Percentiles rank a stretch among this genome's conserved stretches.
These are phyloP conservation scores for Oryza nivara DNA, from an alignment of 176 grass and related monocot species.

Conservation along the genomic window DNA sequence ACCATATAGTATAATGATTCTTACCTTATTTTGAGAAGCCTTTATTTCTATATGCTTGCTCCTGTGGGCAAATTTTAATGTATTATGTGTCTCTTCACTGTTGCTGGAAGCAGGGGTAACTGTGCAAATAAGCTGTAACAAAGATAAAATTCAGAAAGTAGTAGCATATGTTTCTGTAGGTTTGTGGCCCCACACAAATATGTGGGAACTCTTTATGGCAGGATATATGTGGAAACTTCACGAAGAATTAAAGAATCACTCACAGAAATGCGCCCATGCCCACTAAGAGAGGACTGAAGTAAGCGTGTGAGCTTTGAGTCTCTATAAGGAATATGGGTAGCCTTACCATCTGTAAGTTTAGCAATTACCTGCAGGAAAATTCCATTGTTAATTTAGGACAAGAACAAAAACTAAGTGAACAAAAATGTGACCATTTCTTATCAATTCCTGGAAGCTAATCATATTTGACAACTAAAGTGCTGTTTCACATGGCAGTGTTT, in stretches of 20 bases:
- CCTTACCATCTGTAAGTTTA: slow-evolving; percentile 99
- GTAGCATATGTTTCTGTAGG: slow-evolving; percentile 17
- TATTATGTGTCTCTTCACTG: slow-evolving; percentile 97
- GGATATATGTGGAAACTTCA: slow-evolving; percentile 2
- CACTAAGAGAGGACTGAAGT: slow-evolving; percentile 93
- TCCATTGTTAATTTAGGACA: not conserved
- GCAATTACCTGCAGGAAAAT: slow-evolving; percentile 73
- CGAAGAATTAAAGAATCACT: slow-evolving; percentile 46
- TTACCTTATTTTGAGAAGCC: slow-evolving; percentile 97
- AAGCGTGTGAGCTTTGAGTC: slow-evolving; percentile 98
- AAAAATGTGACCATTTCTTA: slow-evolving; percentile 31
- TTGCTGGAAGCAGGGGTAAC: slow-evolving; percentile 96
- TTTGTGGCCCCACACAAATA: slow-evolving; percentile 12
- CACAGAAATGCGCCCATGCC: slow-evolving; percentile 95
- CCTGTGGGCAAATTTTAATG: slow-evolving; percentile 96
- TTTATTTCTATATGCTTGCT: slow-evolving; percentile 97
- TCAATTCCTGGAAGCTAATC: not conserved
- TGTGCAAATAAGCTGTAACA: slow-evolving; percentile 93
- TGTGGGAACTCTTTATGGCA: not conserved
- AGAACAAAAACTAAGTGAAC: slow-evolving; percentile 17
- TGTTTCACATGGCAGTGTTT: not conserved
- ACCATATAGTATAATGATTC: slow-evolving; percentile 25
- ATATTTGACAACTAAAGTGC: slow-evolving; percentile 1
- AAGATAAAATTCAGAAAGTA: slow-evolving; percentile 34
- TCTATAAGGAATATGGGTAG: slow-evolving; percentile 94